Conservation (phyloP, 305 asterid species). For the Solanum hybrid region DNA sequence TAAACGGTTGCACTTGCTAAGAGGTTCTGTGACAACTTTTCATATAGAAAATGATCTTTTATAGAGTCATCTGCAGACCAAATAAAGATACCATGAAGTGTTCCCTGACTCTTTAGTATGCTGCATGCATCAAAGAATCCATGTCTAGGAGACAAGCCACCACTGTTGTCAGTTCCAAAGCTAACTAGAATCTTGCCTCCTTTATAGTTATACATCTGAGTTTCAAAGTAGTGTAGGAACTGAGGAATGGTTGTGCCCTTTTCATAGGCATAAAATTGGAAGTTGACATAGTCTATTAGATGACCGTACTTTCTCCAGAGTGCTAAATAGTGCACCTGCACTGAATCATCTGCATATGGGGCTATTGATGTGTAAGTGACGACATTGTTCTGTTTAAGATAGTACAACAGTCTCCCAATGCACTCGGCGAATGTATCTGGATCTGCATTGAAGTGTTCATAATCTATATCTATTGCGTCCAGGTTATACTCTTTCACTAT, state of each 20-base stretch:
- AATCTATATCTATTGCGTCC: slow-evolving; percentile 54
- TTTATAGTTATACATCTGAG: slow-evolving; percentile 37
- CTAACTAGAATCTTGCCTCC: slow-evolving; percentile 54
- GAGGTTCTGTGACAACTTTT: slow-evolving; percentile 33
- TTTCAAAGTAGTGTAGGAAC: slow-evolving; percentile 44
- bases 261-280: slow-evolving; percentile 61
- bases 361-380: slow-evolving; percentile 55
- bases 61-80: slow-evolving; percentile 61
- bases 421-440: slow-evolving; percentile 58
- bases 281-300: slow-evolving; percentile 56
- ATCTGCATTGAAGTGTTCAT: slow-evolving; percentile 48
- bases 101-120: slow-evolving; percentile 31
- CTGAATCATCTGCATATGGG: slow-evolving; percentile 35
- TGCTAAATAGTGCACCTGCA: slow-evolving; percentile 46
- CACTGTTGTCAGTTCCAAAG: slow-evolving; percentile 57
- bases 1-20: slow-evolving; percentile 16
- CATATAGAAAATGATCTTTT: slow-evolving; percentile 28
- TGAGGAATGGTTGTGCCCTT: slow-evolving; percentile 33
- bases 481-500: slow-evolving; percentile 28
- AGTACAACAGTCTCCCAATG: slow-evolving; percentile 38
- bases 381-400: slow-evolving; percentile 38
- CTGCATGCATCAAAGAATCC: slow-evolving; percentile 60
- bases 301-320: slow-evolving; percentile 53
- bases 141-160: slow-evolving; percentile 46
- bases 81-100: slow-evolving; percentile 49